These are phyloP conservation scores for Mycena rosella DNA, from an alignment of 768 basidiomycete species.

Conservation along the genomic window DNA sequence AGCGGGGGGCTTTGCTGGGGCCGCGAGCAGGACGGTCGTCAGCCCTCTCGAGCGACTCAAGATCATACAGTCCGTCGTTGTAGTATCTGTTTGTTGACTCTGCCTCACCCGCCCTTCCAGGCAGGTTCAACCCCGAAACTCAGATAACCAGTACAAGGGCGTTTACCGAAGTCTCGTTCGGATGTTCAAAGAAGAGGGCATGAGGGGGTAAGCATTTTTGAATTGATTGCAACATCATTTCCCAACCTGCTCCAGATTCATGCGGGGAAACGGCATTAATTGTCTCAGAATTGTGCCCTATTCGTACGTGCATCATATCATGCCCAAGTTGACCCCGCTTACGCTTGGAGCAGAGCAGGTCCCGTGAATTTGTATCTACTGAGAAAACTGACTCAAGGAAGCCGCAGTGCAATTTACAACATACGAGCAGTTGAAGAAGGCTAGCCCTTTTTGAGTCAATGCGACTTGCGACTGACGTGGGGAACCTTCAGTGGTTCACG, in stretches of 20 bases:
- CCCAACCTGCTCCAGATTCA: conserved; percentile 56
- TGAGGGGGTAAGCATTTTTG: conserved; percentile 65
- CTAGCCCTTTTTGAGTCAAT: conserved; percentile 43
- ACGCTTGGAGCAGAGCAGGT: conserved; percentile 21
- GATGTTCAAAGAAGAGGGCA: conserved; percentile 96
- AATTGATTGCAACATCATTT: not conserved
- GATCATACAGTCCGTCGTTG: conserved; percentile 83
- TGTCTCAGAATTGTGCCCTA: conserved; percentile 95
- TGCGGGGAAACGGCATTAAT: conserved; percentile 94
- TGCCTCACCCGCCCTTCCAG: conserved; percentile 53
- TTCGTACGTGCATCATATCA: conserved; percentile 57
- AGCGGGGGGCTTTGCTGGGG: conserved; percentile 72
- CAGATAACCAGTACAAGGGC: conserved; percentile 80
- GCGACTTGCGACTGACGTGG: conserved; percentile 47
- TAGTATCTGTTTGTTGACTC: conserved; percentile 4
- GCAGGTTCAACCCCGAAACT: conserved; percentile 86
- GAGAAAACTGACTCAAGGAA: conserved; percentile 7
- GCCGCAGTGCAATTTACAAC: conserved; percentile 85
- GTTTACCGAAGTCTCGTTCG: conserved; percentile 87
- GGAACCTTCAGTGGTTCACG: conserved; percentile 72
- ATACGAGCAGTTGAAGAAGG: conserved; percentile 93
- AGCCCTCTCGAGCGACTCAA: conserved; percentile 93
- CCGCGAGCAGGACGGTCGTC: conserved; percentile 91
- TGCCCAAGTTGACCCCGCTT: not conserved
- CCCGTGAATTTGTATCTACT: not conserved